Conservation (phyloP, 805 yeast genomes). For the Kazachstania bromeliacearum region DNA sequence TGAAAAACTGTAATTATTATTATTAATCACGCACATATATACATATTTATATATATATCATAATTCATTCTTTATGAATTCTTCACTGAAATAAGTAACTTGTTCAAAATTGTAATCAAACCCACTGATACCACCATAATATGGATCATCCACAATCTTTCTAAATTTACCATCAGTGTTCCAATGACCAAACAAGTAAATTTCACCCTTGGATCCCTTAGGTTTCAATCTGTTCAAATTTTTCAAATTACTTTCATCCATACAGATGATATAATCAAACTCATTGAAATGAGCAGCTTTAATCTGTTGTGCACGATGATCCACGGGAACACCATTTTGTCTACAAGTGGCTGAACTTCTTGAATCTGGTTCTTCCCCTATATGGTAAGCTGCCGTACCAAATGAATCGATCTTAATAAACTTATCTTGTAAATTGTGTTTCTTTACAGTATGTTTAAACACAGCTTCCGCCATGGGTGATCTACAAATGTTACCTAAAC, state of each 20-base stretch:
- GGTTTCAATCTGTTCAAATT: slow-evolving; percentile 48
- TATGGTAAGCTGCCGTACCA: slow-evolving; percentile 81
- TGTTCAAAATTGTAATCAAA: slow-evolving; percentile 75
- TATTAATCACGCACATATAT: neutral
- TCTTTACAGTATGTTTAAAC: slow-evolving; percentile 53
- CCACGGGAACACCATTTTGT: slow-evolving; percentile 61
- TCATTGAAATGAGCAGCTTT: slow-evolving; percentile 38
- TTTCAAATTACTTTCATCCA: slow-evolving; percentile 54
- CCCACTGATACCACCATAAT: slow-evolving; percentile 80
- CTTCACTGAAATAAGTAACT: slow-evolving; percentile 62
- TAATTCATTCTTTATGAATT: slow-evolving; percentile 48
- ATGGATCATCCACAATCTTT: slow-evolving; percentile 76
- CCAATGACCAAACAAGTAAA: slow-evolving; percentile 77
- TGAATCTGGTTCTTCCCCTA: slow-evolving; percentile 73
- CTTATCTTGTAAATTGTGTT: slow-evolving; percentile 32
- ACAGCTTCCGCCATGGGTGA: slow-evolving; percentile 98
- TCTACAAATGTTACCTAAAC: slow-evolving; percentile 87
- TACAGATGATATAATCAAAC: slow-evolving; percentile 62
- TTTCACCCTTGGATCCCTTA: slow-evolving; percentile 28
- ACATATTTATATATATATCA: neutral
- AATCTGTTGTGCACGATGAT: slow-evolving; percentile 69
- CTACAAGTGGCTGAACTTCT: slow-evolving; percentile 62
- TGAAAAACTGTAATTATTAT: slow-evolving; percentile 25
- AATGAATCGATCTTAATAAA: slow-evolving; percentile 67
- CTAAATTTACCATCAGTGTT: slow-evolving; percentile 41